Evolutionary conservation across 371 early-diverging fungal genomes (phyloP).

Genomic region (Mucor circinelloides): DNA sequence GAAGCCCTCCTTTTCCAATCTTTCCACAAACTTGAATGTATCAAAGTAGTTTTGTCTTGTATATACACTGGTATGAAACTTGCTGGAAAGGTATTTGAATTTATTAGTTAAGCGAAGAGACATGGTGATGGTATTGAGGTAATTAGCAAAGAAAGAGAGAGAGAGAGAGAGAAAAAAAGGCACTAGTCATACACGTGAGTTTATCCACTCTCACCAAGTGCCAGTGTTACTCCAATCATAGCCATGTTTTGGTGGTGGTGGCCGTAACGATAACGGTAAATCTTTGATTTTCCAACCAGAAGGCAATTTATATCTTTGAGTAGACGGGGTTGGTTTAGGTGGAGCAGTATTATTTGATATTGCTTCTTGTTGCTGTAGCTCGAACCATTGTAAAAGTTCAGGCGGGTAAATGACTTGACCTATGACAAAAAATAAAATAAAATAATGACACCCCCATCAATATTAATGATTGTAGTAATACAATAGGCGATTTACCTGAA

Average conservation of each 20-base stretch:
- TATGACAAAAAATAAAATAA: not conserved
- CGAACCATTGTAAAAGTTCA: constrained; percentile 38
- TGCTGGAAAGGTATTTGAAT: not conserved
- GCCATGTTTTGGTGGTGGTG: constrained; percentile 34
- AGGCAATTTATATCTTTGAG: constrained; percentile 32
- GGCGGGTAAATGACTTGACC: constrained; percentile 22
- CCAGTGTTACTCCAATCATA: constrained; percentile 34
- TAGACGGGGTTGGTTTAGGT: not conserved
- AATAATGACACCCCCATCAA: too few species aligned
- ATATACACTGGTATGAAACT: not conserved
- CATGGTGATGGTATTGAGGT: not conserved
- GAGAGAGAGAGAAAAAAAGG: not conserved
- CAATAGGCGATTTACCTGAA: constrained; percentile 7
- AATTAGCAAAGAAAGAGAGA: not conserved
- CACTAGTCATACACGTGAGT: not conserved
- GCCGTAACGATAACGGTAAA: constrained; percentile 44
- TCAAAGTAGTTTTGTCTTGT: constrained; percentile 57
- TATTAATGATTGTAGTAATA: too few species aligned
- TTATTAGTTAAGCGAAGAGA: not conserved
- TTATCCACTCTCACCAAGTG: constrained; percentile 22
- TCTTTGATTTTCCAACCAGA: constrained; percentile 45
- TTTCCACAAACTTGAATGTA: constrained; percentile 77
- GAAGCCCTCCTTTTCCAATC: constrained; percentile 79
- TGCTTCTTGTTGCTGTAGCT: constrained; percentile 17
- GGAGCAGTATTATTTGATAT: not conserved